phyloP scores from a whole-genome alignment of 192 early-diverging fungal species.

The Umbelopsis ramanniana region DNA sequence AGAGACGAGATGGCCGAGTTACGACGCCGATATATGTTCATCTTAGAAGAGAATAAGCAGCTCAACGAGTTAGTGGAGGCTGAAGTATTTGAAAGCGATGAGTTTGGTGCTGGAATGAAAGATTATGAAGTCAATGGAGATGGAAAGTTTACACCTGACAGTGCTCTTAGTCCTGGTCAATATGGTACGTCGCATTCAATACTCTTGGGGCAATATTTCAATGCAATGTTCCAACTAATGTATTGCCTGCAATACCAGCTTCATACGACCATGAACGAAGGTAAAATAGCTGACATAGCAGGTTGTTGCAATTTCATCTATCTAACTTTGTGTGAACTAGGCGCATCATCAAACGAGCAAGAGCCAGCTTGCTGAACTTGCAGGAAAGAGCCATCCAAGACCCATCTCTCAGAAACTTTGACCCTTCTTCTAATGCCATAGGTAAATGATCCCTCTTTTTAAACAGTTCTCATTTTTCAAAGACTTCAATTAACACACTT shows the following conservation, averaged over 20 bases:
- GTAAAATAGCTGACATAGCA: background rate
- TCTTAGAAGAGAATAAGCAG: conserved; percentile 29
- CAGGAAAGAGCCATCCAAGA: conserved; percentile 12
- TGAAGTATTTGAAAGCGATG: conserved; percentile 25
- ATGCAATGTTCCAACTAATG: background rate
- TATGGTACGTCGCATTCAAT: background rate
- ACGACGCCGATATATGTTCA: conserved; percentile 24
- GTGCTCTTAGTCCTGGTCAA: conserved; percentile 1
- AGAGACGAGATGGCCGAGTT: conserved; percentile 16
- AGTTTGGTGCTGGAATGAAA: conserved; percentile 26
- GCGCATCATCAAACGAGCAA: conserved; percentile 14
- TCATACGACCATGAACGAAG: conserved; percentile 23
- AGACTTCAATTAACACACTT: background rate
- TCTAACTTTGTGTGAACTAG: background rate
- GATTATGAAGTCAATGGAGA: conserved; percentile 13
- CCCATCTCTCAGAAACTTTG: background rate
- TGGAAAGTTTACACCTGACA: background rate
- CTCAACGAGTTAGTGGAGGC: conserved; percentile 27
- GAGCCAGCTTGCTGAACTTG: background rate
- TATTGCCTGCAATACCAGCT: background rate
- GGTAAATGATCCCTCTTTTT: background rate
- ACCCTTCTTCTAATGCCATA: background rate
- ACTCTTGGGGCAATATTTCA: background rate
- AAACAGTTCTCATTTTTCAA: background rate
- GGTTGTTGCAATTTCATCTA: background rate